A percentile compares a stretch with the other conserved stretches of the same genome.
phyloP scores from a whole-genome alignment of 345 rosid genomes.

The Corymbia maculata region DNA sequence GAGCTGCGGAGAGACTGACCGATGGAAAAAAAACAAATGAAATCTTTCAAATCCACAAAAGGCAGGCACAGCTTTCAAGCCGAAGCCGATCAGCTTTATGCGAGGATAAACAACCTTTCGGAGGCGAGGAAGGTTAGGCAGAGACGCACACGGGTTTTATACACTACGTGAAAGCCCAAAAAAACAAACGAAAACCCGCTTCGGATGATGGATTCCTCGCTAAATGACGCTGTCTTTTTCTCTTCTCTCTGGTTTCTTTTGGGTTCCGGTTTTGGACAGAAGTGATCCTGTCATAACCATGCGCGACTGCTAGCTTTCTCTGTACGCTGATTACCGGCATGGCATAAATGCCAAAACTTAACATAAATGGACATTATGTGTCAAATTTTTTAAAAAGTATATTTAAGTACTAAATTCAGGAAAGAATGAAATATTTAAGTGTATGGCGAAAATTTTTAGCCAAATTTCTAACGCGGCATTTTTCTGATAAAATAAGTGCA shows the following conservation, averaged over 20 bases:
- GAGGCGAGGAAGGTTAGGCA: background rate
- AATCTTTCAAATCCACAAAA: background rate
- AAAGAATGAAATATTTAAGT: too few relatives aligned
- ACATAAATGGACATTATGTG: too few relatives aligned
- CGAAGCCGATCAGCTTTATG: background rate
- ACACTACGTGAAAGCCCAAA: background rate
- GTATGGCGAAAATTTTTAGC: too few relatives aligned
- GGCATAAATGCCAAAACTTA: too few relatives aligned
- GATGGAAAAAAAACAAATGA: background rate
- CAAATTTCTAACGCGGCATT: too few relatives aligned
- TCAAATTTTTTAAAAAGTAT: too few relatives aligned
- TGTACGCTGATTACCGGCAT: background rate
- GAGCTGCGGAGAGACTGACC: background rate
- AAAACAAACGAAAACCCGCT: background rate
- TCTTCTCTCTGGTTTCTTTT: background rate
- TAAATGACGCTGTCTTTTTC: background rate
- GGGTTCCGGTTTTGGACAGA: background rate
- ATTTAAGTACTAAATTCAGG: too few relatives aligned
- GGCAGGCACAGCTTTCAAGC: background rate
- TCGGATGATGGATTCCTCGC: background rate
- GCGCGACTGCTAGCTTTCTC: background rate
- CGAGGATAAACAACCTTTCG: background rate
- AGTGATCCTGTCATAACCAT: background rate
- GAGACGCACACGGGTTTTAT: background rate
- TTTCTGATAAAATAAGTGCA: too few relatives aligned